phyloP scores from a whole-genome alignment of 345 rosid species.

The Salix dunnii region DNA sequence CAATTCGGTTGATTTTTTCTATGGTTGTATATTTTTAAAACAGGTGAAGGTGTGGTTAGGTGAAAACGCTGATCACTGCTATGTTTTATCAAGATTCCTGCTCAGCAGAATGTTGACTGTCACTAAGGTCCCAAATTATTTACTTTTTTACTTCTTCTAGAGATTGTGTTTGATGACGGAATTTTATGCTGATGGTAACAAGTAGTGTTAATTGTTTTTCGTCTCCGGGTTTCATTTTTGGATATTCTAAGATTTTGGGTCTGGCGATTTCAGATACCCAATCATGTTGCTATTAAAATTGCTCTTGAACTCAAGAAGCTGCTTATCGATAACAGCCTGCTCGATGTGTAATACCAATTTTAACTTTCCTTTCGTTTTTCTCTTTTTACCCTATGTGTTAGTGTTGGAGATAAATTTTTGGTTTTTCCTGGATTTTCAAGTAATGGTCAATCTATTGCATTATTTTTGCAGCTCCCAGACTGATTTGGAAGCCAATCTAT shows the following conservation, averaged over 20 bases:
- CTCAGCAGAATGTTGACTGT: slow-evolving; percentile 96
- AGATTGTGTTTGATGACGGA: no score
- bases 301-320: slow-evolving; percentile 96
- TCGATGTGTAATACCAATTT: slow-evolving; percentile 72
- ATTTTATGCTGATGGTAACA: no score
- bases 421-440: neutral
- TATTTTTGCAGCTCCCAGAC: slow-evolving; percentile 70
- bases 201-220: neutral
- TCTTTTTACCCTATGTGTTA: neutral
- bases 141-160: neutral
- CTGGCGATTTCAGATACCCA: slow-evolving; percentile 68
- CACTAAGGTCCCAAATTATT: slow-evolving; percentile 63
- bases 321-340: slow-evolving; percentile 92
- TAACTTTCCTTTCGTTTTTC: neutral
- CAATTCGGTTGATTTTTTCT: neutral
- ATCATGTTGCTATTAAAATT: slow-evolving; percentile 92
- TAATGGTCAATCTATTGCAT: slow-evolving; percentile 5
- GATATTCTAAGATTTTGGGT: neutral
- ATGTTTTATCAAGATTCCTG: slow-evolving; percentile 86
- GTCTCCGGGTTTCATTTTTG: neutral
- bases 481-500: slow-evolving; percentile 87
- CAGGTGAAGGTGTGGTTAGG: slow-evolving; percentile 98
- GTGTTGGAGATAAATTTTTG: neutral
- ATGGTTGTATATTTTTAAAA: neutral
- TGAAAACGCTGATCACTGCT: slow-evolving; percentile 91